Conservation (phyloP, 768 basidiomycete genomes). For the Ramaria sp. region DNA sequence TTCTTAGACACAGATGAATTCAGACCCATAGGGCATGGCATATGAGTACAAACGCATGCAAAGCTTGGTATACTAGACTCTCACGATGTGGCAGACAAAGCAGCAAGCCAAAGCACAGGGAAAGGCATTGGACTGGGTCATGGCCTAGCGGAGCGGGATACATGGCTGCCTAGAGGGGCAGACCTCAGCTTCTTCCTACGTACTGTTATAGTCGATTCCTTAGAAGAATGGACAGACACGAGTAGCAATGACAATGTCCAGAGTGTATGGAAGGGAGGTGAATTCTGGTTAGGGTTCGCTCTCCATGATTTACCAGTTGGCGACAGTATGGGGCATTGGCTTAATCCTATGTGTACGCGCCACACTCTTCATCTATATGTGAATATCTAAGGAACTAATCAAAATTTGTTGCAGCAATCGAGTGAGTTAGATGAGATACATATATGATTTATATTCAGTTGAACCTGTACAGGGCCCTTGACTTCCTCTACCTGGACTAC, state of each 20-base stretch:
- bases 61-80: too few species aligned
- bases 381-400: neutral
- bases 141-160: conserved; percentile 57
- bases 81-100: conserved; percentile 1
- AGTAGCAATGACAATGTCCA: neutral
- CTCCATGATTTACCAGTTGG: conserved; percentile 62
- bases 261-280: conserved; percentile 18
- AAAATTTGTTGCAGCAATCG: conserved; percentile 27
- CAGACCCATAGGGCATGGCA: too few species aligned
- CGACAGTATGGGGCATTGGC: conserved; percentile 61
- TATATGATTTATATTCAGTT: neutral
- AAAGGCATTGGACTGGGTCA: conserved; percentile 56
- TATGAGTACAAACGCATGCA: too few species aligned
- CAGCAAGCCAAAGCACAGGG: conserved; percentile 34
- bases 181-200: conserved; percentile 77
- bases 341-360: conserved; percentile 68
- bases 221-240: conserved; percentile 26
- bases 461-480: conserved; percentile 49
- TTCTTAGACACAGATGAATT: too few species aligned
- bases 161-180: conserved; percentile 81
- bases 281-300: conserved; percentile 60
- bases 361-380: neutral
- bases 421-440: conserved; percentile 25
- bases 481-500: conserved; percentile 86
- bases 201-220: conserved; percentile 76